Evolutionary conservation across 78 protist species (phyloP).

Genomic region (Dictyostelium capitatum): DNA sequence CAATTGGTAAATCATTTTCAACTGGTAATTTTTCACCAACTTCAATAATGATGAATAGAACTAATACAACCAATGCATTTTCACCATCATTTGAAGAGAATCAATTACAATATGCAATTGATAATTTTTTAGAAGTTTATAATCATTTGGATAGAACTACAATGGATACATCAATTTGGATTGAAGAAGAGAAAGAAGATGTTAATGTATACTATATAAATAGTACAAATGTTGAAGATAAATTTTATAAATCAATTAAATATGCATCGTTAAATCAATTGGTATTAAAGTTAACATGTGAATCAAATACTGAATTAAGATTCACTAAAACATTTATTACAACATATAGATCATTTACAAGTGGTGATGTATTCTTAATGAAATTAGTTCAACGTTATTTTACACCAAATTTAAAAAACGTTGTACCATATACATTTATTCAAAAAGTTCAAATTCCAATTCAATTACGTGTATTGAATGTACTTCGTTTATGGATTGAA

Average conservation of each 20-base stretch:
- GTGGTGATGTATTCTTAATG: neutral
- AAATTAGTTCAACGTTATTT: slow-evolving; percentile 57
- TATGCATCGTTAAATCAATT: slow-evolving; percentile 44
- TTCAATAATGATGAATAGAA: neutral
- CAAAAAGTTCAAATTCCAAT: slow-evolving; percentile 43
- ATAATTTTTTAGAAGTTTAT: neutral
- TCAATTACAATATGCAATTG: neutral
- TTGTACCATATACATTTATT: neutral
- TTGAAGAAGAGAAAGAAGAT: slow-evolving; percentile 25
- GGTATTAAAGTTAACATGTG: slow-evolving; percentile 39
- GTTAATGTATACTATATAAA: slow-evolving; percentile 20
- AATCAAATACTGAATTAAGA: slow-evolving; percentile 45
- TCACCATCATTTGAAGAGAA: slow-evolving; percentile 16
- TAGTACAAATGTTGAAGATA: neutral
- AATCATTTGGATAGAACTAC: neutral
- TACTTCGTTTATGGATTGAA: slow-evolving; percentile 42
- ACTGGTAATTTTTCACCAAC: slow-evolving; percentile 10
- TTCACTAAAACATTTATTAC: slow-evolving; percentile 52
- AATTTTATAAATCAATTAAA: slow-evolving; percentile 14
- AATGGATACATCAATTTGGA: slow-evolving; percentile 20
- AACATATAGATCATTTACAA: slow-evolving; percentile 61
- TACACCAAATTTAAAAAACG: slow-evolving; percentile 13
- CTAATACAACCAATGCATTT: no score
- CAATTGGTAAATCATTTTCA: slow-evolving; percentile 17
- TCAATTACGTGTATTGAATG: slow-evolving; percentile 56